Evolutionary conservation across 768 basidiomycete species (phyloP).

Genomic region (Pluteus cervinus): DNA sequence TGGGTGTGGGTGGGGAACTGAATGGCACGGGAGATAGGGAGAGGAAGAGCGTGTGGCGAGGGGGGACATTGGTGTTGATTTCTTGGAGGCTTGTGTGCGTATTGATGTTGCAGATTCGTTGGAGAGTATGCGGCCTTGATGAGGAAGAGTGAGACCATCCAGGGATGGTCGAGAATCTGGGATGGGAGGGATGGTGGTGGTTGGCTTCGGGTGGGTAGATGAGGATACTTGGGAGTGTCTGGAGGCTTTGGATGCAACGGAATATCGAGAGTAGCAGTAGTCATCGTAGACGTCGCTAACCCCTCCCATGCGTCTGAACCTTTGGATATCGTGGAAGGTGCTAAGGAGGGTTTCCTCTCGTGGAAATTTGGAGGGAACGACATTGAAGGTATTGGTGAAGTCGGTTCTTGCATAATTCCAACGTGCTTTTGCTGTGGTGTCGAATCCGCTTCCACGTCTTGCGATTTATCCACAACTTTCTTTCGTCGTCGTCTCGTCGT

Average conservation of each 20-base stretch:
- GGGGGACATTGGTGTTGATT: neutral
- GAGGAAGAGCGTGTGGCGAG: too few species aligned
- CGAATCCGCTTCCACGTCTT: neutral
- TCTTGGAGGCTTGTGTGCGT: conserved; percentile 22
- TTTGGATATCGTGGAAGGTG: conserved; percentile 17
- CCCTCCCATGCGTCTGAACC: conserved; percentile 50
- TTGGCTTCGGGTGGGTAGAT: neutral
- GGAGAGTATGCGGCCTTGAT: too few species aligned
- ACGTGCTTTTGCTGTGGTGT: neutral
- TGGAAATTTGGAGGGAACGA: conserved; percentile 9
- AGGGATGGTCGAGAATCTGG: conserved; percentile 10
- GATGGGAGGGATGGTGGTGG: conserved; percentile 13
- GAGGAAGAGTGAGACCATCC: conserved; percentile 5
- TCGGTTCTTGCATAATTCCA: conserved; percentile 6
- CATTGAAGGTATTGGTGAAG: conserved; percentile 9
- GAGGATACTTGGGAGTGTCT: conserved; percentile 11
- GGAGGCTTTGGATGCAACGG: conserved; percentile 36
- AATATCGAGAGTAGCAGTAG: conserved; percentile 66
- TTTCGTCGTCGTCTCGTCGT: too few species aligned
- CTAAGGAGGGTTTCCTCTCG: conserved; percentile 24
- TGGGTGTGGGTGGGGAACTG: neutral
- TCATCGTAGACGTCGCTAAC: conserved; percentile 75
- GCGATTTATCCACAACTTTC: conserved; percentile 8
- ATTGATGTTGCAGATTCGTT: conserved; percentile 28
- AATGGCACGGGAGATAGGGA: neutral